Percentiles rank a stretch among this genome's conserved stretches.
Conservation (phyloP, 1,284 basidiomycete genomes). For the Trichosporon sp. region DNA sequence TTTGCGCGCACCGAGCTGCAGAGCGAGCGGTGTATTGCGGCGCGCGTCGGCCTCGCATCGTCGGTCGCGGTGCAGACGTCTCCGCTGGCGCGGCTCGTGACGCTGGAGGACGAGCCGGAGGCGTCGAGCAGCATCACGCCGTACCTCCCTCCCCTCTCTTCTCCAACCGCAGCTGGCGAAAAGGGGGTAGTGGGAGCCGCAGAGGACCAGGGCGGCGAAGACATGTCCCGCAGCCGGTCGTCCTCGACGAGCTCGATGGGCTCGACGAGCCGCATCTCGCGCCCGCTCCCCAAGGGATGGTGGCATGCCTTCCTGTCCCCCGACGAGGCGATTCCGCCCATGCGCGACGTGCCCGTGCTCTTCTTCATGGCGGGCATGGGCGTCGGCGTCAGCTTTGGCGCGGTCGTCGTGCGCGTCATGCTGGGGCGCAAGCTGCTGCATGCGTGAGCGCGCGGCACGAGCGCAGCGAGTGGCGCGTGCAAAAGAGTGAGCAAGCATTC, state of each 20-base stretch:
- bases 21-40: not conserved
- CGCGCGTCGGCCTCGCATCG: not conserved
- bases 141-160: not conserved
- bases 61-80: not conserved
- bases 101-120: not conserved
- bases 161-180: no score
- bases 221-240: not conserved
- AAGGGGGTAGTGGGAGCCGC: no score
- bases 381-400: conserved; percentile 15
- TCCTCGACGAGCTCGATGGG: not conserved
- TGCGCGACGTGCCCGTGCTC: conserved; percentile 13
- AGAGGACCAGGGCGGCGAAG: not conserved
- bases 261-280: not conserved
- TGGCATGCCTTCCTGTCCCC: conserved; percentile 9
- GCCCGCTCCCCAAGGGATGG: not conserved
- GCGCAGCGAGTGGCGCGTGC: not conserved
- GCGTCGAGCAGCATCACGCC: not conserved
- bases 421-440: not conserved
- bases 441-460: not conserved
- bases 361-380: conserved; percentile 21
- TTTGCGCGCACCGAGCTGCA: not conserved
- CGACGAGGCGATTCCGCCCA: conserved; percentile 10
- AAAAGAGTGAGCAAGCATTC: not conserved
- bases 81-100: not conserved
- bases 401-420: conserved; percentile 12